Evolutionary conservation across 306 rosid species (phyloP).

Genomic region (Prunus armeniaca): DNA sequence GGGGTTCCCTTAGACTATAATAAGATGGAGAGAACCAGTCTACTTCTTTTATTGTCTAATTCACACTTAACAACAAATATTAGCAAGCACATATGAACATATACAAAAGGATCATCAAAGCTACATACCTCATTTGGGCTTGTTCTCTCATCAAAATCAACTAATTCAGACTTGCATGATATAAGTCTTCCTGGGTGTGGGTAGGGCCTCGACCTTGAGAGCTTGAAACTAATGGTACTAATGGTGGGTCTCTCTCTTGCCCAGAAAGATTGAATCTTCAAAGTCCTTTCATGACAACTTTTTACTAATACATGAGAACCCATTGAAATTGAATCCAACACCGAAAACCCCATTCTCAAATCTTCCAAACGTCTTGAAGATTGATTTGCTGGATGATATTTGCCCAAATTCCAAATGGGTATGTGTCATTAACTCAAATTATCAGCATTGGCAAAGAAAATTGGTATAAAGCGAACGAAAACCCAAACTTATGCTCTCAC

Average conservation of each 20-base stretch:
- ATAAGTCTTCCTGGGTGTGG: slow-evolving; percentile 25
- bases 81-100: not conserved
- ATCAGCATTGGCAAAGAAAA: not conserved
- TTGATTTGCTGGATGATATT: not conserved
- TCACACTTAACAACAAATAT: not conserved
- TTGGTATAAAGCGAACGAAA: not conserved
- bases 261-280: slow-evolving; percentile 31
- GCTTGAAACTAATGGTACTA: slow-evolving; percentile 30
- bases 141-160: slow-evolving; percentile 59
- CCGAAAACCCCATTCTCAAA: slow-evolving; percentile 49
- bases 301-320: slow-evolving; percentile 39
- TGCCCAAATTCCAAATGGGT: slow-evolving; percentile 16
- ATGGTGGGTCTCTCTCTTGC: slow-evolving; percentile 7
- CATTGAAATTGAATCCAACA: slow-evolving; percentile 43
- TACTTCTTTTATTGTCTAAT: not conserved
- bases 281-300: slow-evolving; percentile 25
- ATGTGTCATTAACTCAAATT: not conserved
- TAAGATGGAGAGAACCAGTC: not conserved
- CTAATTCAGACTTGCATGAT: slow-evolving; percentile 42
- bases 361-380: slow-evolving; percentile 10
- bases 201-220: slow-evolving; percentile 23
- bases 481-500: not conserved
- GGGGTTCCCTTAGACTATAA: not conserved
- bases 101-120: slow-evolving; percentile 5
- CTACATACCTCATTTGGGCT: slow-evolving; percentile 61